Conservation (phyloP, 768 basidiomycete genomes). For the Podaxis rugospora region DNA sequence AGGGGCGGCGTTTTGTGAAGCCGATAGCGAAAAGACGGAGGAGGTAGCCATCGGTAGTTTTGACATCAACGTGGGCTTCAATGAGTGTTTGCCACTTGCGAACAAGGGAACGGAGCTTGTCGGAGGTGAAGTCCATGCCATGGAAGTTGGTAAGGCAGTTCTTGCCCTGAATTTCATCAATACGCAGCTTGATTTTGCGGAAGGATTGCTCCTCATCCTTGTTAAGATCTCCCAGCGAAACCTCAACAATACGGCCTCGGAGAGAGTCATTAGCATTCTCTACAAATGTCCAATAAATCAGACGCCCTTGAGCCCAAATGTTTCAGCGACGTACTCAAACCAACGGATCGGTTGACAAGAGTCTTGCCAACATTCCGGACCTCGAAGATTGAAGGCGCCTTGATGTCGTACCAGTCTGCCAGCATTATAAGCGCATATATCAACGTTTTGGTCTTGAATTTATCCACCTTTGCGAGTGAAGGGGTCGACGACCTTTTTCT, state of each 20-base stretch:
- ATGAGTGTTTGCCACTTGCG: slow-evolving; percentile 99
- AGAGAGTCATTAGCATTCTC: slow-evolving; percentile 99
- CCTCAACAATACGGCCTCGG: slow-evolving; percentile 93
- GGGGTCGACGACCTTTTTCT: slow-evolving; percentile 99
- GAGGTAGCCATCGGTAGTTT: slow-evolving; percentile 99
- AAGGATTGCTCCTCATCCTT: slow-evolving; percentile 99
- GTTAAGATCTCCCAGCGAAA: slow-evolving; percentile 96
- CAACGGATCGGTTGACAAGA: slow-evolving; percentile 95
- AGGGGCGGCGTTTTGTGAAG: slow-evolving; percentile 95
- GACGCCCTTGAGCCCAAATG: background rate
- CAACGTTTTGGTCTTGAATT: background rate
- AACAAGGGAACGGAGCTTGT: slow-evolving; percentile 99
- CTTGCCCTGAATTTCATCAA: slow-evolving; percentile 96
- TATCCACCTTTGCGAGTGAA: slow-evolving; percentile 94
- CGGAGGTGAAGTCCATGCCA: slow-evolving; percentile 99
- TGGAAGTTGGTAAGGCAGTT: slow-evolving; percentile 99
- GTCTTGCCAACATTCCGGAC: slow-evolving; percentile 97
- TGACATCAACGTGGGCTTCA: slow-evolving; percentile 98
- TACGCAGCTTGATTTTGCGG: slow-evolving; percentile 98
- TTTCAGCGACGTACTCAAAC: slow-evolving; percentile 73
- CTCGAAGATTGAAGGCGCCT: slow-evolving; percentile 98
- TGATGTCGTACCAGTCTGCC: slow-evolving; percentile 98
- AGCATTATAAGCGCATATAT: slow-evolving; percentile 2
- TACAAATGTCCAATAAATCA: slow-evolving; percentile 25
- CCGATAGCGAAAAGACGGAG: slow-evolving; percentile 98